Evolutionary conservation across 139 green algal species (phyloP), one percentile per base, ranked within the genome.

Genomic region (Ettlia oleoabundans): DNA sequence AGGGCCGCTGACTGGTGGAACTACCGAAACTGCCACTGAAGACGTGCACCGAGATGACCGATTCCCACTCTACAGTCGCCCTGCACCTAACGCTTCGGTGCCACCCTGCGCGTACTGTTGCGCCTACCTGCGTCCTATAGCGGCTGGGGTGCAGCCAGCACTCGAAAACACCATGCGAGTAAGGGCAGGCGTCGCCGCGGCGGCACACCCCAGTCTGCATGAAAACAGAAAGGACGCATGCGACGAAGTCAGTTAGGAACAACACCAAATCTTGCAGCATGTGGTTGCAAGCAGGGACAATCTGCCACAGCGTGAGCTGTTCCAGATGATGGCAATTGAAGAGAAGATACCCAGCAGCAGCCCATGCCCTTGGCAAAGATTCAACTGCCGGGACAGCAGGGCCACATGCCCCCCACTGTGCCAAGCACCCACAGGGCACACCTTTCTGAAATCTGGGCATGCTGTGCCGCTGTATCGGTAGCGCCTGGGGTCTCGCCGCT

Each of bases 81-180:
- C n/a, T n/a, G n/a, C n/a, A n/a, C n/a, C n/a, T n/a, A n/a, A n/a
- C n/a, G 47, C 10, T 10, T 15, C 10, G 47, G 47, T 15, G 10
- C 15, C 47, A 24, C 26, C 24, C 24, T 15, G 62, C 7, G 63
- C n/a, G 24, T 21, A 7, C n/a, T 43, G 63, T 19, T 26, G 40
- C 76, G 22, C 73, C 18, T 53, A 95, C 89, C 91, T 97, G 92
- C 2, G 94, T 97, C 10, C 93, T 80, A 88, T 98, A 99, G 33
- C 96, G 89, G 2, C 86, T 90, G 24, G 96, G 96, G 83, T 99
- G 96, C 80, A 99, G 88, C 96, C 95, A 98, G 88, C 94, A 98
- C 89, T 99, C 96, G 66, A 99, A 99, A 1, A 99, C 94, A 70
- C 96, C 96, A 76, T 99, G 96, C 0, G 96, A 92, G 84, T 95